Base-by-base conservation (phyloP, 2,329 filamentous ascomycete species). In the Aureobasidium melanogenum region DNA sequence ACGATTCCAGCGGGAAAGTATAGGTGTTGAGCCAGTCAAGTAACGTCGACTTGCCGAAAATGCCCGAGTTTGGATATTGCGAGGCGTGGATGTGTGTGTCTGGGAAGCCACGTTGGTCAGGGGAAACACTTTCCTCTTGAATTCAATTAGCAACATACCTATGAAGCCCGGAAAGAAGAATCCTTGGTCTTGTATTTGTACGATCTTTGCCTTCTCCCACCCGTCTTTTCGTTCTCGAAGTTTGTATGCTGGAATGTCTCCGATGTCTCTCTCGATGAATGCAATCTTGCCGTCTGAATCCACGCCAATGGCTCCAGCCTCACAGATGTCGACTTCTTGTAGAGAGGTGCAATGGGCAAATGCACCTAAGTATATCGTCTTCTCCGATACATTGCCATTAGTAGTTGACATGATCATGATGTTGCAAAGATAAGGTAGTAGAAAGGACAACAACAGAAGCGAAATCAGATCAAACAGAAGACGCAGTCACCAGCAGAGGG, bases 1-100 rank as follows among this genome's bases (percentile, higher is more conserved):
- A 91, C 0, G 87, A 80, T 75, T 99, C 94, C 64, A 96, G 83
- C 0, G 94, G 94, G 71, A 97, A 99, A 0, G 94, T 99, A 77
- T 99, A 97, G 17, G 81, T 94, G 68, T 92, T 84, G 5, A 99
- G 80, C 94, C 94, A 99, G 75, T 94, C 88, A 15, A 99, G 83
- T 34, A 99, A 85, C 0, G 93, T 97, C 0, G 89, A 88, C 66
- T 92, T 94, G 69, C 94, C 94, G 71, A 97, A 97, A 65, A 99
- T 87, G 63, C 94, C 94, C 1, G 85, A 84, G 70, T 99, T 99
- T 62, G 93, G 91, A 69, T 96, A 97, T 76, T 99, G 94, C 0
- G 92, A 84, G 9, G 94, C 94, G 72, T 99, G 94, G 62, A 96
- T 88, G 73, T 99, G 94, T 0, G 94, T 96, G 74, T 99, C 93